phyloP scores from a whole-genome alignment of 2,329 filamentous ascomycete genomes.

The Pseudocercospora fuligena region DNA sequence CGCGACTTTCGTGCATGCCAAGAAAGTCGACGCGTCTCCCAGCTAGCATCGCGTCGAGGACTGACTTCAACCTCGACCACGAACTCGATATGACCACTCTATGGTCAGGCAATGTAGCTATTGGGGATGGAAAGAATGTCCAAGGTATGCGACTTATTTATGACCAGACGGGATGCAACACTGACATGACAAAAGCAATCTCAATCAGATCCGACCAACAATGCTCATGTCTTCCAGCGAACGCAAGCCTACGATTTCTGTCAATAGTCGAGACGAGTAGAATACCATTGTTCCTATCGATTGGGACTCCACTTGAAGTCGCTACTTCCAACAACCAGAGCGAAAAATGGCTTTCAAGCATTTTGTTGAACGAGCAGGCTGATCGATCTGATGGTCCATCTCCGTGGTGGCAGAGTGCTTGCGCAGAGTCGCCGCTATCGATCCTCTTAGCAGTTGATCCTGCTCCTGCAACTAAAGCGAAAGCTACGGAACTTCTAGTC shows the following conservation, averaged over 20 bases:
- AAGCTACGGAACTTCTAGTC: slow-evolving; percentile 52
- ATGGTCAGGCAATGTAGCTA: slow-evolving; percentile 25
- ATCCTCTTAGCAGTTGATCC: slow-evolving; percentile 24
- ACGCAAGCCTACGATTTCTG: slow-evolving; percentile 24
- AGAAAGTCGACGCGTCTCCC: slow-evolving; percentile 20
- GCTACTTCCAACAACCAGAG: slow-evolving; percentile 16
- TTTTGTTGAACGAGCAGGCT: slow-evolving; percentile 17
- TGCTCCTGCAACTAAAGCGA: not conserved
- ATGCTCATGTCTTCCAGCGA: slow-evolving; percentile 13
- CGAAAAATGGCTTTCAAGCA: slow-evolving; percentile 31
- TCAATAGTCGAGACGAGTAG: slow-evolving; percentile 29
- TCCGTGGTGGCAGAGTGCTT: slow-evolving; percentile 29
- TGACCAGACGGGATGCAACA: not conserved
- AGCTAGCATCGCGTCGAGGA: not conserved
- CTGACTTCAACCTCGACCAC: not conserved
- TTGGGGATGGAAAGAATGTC: slow-evolving; percentile 16
- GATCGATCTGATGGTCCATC: slow-evolving; percentile 5
- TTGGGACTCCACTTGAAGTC: slow-evolving; percentile 20
- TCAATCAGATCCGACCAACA: slow-evolving; percentile 1
- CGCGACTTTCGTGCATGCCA: slow-evolving; percentile 17
- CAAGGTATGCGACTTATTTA: slow-evolving; percentile 12
- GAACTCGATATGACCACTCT: slow-evolving; percentile 10
- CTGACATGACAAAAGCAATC: slow-evolving; percentile 17
- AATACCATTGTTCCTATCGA: slow-evolving; percentile 24
- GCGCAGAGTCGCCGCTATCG: slow-evolving; percentile 28